Evolutionary conservation across 441 rosid genomes (phyloP), one percentile per base, ranked within the genome.

Genomic region (Dalechampia spathulata): DNA sequence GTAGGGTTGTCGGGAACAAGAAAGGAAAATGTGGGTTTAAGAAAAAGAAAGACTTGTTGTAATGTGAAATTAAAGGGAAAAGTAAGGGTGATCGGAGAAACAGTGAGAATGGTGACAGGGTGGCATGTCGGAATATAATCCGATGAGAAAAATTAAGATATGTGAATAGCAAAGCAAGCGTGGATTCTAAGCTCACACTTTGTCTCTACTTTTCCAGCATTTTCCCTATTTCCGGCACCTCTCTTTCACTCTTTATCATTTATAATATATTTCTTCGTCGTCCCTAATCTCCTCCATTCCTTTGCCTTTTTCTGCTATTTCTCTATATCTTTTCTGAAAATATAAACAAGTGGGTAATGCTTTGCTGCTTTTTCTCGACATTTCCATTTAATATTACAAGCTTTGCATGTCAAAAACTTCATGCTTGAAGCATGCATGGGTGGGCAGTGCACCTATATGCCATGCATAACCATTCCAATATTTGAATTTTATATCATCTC

Each of bases 181-280:
- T 40, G 70, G 58, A 69, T 52, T 72, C 65, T 60, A 75, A 65
- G 70, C 58, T 62, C 63, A 65, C 62, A 61, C 71, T 61, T 52
- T 78, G 83, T 73, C 82, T 75, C 80, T 75, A 54, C 76, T 78
- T 78, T 76, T 48, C 61, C 83, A 54, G 73, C 81, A 73, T 55
- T 61, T 60, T 55, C 84, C 86, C 42, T 49, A 60, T 69, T 79
- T 80, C 70, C 74, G 0, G 65, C 37, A 4, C 22, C 7, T 36
- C 26, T 25, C 10, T 16, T 15, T 12, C 7, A 2, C 39, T 30
- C 44, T 25, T 50, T 38, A 25, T 28, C 34, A 0, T 26, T 46
- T 4, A 8, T 13, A 5, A 36, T 36, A 10, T 36, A 36, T 36
- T 36, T 36, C 32, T 23, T 5, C 2, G 12, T 4, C 5, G 1